Evolutionary conservation across 192 early-diverging fungal species (phyloP), one percentile per base, ranked within the genome.

Genomic region (Backusella sp.): DNA sequence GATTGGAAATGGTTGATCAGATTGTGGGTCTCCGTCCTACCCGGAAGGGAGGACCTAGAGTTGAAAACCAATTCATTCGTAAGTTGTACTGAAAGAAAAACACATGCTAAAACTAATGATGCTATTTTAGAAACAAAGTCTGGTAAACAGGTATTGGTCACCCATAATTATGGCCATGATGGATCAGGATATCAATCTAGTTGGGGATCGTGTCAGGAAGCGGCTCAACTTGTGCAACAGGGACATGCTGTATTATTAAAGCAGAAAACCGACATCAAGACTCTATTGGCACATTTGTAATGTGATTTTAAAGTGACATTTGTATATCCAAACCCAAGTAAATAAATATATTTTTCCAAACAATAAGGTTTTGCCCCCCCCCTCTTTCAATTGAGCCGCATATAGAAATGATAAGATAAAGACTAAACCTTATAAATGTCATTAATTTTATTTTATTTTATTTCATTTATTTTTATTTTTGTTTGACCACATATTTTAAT

Each of bases 111-210:
- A 23, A 62, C 39, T n/a, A 52, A n/a, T n/a, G n/a, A 0, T 56
- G 53, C 1, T 56, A 26, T 56, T 9, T 56, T 62, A 62, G 56
- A 28, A 26, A 62, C 69, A 9, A 9, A 65, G 28, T 68, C 32
- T 19, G 82, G 82, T 15, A 80, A 83, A 69, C 74, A 70, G 3
- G 70, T 88, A 2, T 21, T 82, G 7, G 73, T 90, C 17, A 84
- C 85, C 0, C 91, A 92, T 68, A 90, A 91, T 72, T 92, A 92
- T 78, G 91, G 91, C 2, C 90, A 92, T 72, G 84, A 82, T 26
- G 83, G 72, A 44, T 28, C 59, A 79, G 89, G 88, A n/a, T 91
- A 85, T 75, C 85, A 88, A 77, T 84, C 84, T 19, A 92, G 87
- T 79, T 92, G 88, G 88, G 87, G 86, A 7, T 82, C 88, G 28